These are phyloP conservation scores for Epithemia pelagica DNA, from an alignment of 108 stramenopile genomes.

Conservation along the genomic window DNA sequence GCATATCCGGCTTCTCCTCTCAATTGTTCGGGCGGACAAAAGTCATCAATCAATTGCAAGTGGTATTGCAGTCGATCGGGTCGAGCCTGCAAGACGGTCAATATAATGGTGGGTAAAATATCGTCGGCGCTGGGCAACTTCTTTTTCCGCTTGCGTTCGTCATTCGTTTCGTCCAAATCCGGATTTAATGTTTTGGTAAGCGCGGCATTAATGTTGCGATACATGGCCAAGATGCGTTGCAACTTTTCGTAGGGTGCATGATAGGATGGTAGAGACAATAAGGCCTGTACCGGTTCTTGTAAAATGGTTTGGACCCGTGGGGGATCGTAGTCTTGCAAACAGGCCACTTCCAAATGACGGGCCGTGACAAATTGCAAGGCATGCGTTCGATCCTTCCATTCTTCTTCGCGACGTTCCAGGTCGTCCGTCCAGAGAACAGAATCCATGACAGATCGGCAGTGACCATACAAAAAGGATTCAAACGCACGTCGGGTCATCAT, in stretches of 20 bases:
- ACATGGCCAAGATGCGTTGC: slow-evolving; percentile 47
- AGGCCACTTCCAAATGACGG: slow-evolving; percentile 67
- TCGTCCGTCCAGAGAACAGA: neutral
- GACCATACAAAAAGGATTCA: slow-evolving; percentile 50
- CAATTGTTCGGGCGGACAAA: slow-evolving; percentile 50
- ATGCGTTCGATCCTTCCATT: slow-evolving; percentile 19
- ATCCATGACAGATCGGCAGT: slow-evolving; percentile 10
- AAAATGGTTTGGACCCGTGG: slow-evolving; percentile 16
- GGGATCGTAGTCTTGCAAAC: slow-evolving; percentile 26
- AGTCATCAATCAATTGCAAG: slow-evolving; percentile 56
- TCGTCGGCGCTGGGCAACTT: slow-evolving; percentile 74
- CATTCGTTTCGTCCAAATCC: slow-evolving; percentile 6
- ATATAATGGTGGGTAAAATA: slow-evolving; percentile 71
- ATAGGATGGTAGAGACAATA: slow-evolving; percentile 41
- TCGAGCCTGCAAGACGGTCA: slow-evolving; percentile 52
- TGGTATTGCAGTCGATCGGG: slow-evolving; percentile 33
- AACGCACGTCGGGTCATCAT: slow-evolving; percentile 21
- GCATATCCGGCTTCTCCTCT: slow-evolving; percentile 82
- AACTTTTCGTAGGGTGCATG: slow-evolving; percentile 72
- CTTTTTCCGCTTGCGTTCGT: slow-evolving; percentile 3
- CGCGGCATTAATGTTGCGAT: slow-evolving; percentile 52
- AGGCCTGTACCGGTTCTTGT: slow-evolving; percentile 35
- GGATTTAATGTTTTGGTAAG: slow-evolving; percentile 41
- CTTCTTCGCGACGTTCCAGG: slow-evolving; percentile 8
- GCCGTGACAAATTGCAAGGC: slow-evolving; percentile 64